A percentile compares a stretch with the other conserved stretches of the same genome.
These are phyloP conservation scores for Melanomma pulvis-pyrius DNA, from an alignment of 495 filamentous ascomycete species.

Conservation along the genomic window DNA sequence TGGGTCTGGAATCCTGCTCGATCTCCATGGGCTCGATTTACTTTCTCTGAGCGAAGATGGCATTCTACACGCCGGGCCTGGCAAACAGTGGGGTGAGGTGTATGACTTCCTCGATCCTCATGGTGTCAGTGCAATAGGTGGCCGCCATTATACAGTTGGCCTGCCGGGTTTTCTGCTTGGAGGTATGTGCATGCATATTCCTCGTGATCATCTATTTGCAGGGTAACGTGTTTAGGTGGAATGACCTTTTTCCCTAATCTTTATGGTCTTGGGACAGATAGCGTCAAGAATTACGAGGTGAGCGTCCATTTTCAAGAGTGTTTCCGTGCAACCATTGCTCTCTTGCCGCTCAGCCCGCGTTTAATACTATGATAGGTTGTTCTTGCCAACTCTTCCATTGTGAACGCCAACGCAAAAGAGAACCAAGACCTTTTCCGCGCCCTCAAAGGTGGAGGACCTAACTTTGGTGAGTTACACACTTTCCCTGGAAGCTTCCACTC, in stretches of 20 bases:
- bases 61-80: conserved; percentile 6
- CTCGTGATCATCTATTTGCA: neutral
- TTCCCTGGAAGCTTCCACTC: neutral
- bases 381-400: conserved; percentile 14
- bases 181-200: conserved; percentile 3
- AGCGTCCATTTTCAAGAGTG: neutral
- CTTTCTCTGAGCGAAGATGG: conserved; percentile 1
- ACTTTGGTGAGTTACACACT: conserved; percentile 13
- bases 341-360: neutral
- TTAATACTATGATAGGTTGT: conserved; percentile 13
- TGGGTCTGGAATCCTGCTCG: conserved; percentile 50
- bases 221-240: conserved; percentile 6
- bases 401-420: conserved; percentile 19
- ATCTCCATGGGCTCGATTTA: conserved; percentile 40
- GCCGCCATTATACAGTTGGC: conserved; percentile 10
- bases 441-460: conserved; percentile 29
- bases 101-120: conserved; percentile 18
- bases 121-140: conserved; percentile 9
- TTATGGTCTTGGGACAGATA: conserved; percentile 21
- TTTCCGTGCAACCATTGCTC: neutral
- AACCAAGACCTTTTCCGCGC: conserved; percentile 21
- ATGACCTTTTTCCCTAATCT: conserved; percentile 18
- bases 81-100: conserved; percentile 13
- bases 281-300: conserved; percentile 24
- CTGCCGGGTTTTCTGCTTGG: conserved; percentile 15